Conservation (phyloP, 1,284 basidiomycete genomes). For the Rhodotorula sp. region DNA sequence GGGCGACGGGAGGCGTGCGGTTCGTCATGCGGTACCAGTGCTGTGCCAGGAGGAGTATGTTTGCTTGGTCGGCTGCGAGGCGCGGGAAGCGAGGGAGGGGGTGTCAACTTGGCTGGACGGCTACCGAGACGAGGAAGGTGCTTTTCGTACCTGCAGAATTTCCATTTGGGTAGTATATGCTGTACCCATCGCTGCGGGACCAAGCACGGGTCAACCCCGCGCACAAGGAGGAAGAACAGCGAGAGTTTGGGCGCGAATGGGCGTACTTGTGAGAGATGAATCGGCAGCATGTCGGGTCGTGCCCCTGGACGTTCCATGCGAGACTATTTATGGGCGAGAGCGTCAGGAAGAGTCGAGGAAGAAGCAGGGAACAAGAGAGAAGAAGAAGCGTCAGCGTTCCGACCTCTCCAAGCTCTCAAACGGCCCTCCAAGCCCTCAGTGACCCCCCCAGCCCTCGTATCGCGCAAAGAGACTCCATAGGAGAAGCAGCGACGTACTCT, state of each 20-base stretch:
- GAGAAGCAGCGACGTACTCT: conserved; percentile 1
- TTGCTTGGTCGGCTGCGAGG: background rate
- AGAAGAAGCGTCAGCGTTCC: no score
- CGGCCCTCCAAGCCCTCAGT: no score
- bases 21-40: conserved; percentile 3
- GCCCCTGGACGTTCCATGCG: conserved; percentile 25
- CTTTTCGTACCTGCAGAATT: background rate
- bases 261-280: conserved; percentile 21
- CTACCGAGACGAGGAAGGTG: background rate
- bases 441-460: no score
- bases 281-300: conserved; percentile 21
- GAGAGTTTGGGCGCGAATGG: background rate
- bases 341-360: no score
- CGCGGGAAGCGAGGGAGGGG: no score
- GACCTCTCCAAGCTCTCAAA: no score
- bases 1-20: background rate
- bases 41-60: background rate
- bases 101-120: background rate
- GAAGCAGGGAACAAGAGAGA: background rate
- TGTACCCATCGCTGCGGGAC: background rate
- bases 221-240: no score
- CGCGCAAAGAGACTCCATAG: background rate
- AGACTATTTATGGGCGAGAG: background rate
- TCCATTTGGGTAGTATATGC: conserved; percentile 15
- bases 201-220: background rate